Conservation (phyloP, 805 yeast species). For the Jamesozyma lodderae region DNA sequence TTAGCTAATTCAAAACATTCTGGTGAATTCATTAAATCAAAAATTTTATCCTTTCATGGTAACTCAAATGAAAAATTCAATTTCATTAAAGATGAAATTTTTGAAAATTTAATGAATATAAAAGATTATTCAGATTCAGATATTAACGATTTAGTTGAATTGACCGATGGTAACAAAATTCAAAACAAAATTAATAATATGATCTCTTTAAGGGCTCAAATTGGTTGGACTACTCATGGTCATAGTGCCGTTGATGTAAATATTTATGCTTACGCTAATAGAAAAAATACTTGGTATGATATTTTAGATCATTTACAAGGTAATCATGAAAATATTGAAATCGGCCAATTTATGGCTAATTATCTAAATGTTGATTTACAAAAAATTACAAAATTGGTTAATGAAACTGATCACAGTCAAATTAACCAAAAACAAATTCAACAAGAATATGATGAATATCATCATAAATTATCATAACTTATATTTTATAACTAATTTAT, state of each 20-base stretch:
- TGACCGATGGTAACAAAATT: constrained; percentile 21
- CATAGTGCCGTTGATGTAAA: constrained; percentile 95
- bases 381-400: constrained; percentile 41
- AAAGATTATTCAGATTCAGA: constrained; percentile 48
- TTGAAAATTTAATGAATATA: constrained; percentile 62
- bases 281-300: constrained; percentile 34
- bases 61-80: constrained; percentile 23
- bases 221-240: constrained; percentile 97
- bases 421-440: constrained; percentile 2
- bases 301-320: constrained; percentile 51
- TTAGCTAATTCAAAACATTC: constrained; percentile 63
- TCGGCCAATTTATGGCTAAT: constrained; percentile 63
- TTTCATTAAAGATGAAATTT: constrained; percentile 45
- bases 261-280: constrained; percentile 71
- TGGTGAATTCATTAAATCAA: constrained; percentile 55
- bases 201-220: constrained; percentile 72
- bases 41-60: constrained; percentile 31
- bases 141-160: constrained; percentile 31
- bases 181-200: constrained; percentile 53
- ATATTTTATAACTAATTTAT: too few species aligned
- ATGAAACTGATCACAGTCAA: constrained; percentile 38
- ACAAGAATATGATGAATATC: constrained; percentile 15
- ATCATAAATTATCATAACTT: constrained; percentile 14
- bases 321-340: constrained; percentile 77
- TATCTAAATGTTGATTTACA: constrained; percentile 40